Conservation (phyloP, 805 yeast genomes). For the Myxozyma geophila region DNA sequence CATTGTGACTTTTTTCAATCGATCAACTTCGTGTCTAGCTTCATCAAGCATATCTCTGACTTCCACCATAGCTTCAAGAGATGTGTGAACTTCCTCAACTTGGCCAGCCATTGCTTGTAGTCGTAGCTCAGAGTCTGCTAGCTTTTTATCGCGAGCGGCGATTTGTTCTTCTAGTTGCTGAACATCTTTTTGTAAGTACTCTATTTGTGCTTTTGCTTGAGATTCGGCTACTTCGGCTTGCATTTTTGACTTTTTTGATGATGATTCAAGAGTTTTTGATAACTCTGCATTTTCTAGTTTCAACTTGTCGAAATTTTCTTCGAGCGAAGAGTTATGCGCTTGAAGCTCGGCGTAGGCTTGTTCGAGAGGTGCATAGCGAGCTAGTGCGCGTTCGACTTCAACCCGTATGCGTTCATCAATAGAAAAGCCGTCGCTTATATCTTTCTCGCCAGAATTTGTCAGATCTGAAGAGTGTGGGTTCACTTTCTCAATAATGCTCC, state of each 20-base stretch:
- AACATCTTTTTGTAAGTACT: conserved; percentile 28
- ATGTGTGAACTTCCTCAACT: conserved; percentile 19
- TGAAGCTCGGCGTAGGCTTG: conserved; percentile 17
- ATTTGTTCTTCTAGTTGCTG: conserved; percentile 33
- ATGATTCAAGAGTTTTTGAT: not conserved
- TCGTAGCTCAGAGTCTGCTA: conserved; percentile 18
- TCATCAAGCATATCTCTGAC: conserved; percentile 30
- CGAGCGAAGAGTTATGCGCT: conserved; percentile 12
- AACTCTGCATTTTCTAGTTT: conserved; percentile 10
- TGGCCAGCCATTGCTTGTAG: conserved; percentile 13
- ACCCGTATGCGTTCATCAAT: conserved; percentile 2
- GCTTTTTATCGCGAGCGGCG: conserved; percentile 13
- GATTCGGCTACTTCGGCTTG: conserved; percentile 25
- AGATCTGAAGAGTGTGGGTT: not conserved
- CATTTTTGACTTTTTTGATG: conserved; percentile 13
- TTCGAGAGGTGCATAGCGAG: conserved; percentile 18
- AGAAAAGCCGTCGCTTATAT: not conserved
- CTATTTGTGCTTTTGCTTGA: conserved; percentile 26
- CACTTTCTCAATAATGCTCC: not conserved
- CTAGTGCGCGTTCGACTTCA: conserved; percentile 3
- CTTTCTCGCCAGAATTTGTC: not conserved
- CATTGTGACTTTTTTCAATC: conserved; percentile 18
- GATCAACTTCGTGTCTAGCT: conserved; percentile 30
- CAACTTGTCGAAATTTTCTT: conserved; percentile 6
- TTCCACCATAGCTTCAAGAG: conserved; percentile 15